Conservation (phyloP, 345 rosid species). For the Noccaea caerulescens region DNA sequence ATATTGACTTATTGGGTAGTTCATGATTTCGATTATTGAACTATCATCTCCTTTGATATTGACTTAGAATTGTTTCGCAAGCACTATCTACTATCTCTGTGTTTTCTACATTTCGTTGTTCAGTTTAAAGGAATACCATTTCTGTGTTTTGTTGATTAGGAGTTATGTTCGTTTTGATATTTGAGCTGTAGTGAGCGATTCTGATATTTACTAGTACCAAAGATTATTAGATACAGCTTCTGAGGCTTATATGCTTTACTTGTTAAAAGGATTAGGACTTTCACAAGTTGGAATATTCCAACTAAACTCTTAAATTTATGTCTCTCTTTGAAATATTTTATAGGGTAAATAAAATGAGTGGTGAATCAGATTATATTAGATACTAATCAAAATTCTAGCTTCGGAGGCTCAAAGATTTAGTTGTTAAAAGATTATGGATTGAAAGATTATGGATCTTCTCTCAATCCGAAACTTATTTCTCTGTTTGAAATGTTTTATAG, state of each 20-base stretch:
- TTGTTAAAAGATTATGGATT: no score
- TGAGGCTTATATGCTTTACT: neutral
- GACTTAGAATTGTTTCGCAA: no score
- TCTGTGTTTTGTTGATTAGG: neutral
- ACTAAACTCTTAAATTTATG: neutral
- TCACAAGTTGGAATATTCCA: no score
- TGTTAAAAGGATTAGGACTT: neutral
- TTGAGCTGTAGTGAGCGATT: neutral
- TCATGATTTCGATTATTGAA: neutral
- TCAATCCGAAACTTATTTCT: no score
- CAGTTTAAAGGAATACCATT: neutral
- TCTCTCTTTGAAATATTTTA: neutral
- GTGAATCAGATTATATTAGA: slow-evolving; percentile 13
- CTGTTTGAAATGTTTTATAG: neutral
- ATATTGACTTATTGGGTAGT: neutral
- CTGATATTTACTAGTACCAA: neutral
- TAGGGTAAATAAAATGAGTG: slow-evolving; percentile 51
- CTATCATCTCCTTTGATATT: no score
- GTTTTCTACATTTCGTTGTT: neutral
- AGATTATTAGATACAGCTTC: neutral
- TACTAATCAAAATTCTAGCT: no score
- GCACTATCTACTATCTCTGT: no score
- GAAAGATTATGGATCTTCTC: no score
- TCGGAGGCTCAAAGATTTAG: no score
- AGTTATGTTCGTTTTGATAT: no score